phyloP scores from a whole-genome alignment of 371 early-diverging fungal genomes.

The Apophysomyces elegans region DNA sequence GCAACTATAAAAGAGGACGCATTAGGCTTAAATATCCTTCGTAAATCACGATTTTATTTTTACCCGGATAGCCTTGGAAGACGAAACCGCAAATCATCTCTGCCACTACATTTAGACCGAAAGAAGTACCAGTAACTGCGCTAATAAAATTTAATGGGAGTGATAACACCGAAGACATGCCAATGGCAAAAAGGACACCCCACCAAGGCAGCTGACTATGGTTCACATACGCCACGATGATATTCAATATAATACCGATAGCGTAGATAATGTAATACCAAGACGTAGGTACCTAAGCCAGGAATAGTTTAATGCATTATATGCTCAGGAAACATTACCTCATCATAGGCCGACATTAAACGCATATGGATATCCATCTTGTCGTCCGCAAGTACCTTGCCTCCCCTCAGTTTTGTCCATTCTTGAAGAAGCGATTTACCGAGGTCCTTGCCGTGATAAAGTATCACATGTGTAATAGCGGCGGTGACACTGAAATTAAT shows the following conservation, averaged over 20 bases:
- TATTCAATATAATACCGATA: constrained; percentile 61
- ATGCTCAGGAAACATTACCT: constrained; percentile 31
- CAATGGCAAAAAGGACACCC: constrained; percentile 72
- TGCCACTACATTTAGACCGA: constrained; percentile 67
- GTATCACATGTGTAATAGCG: constrained; percentile 49
- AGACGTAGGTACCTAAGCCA: constrained; percentile 69
- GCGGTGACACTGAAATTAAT: constrained; percentile 57
- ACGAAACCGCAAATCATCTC: constrained; percentile 62
- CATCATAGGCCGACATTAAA: constrained; percentile 39
- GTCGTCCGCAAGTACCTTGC: background rate
- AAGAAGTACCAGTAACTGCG: constrained; percentile 45
- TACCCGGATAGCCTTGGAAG: constrained; percentile 44
- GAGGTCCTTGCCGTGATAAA: constrained; percentile 54
- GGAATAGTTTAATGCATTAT: constrained; percentile 12
- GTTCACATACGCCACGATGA: constrained; percentile 62
- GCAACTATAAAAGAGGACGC: background rate
- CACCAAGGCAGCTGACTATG: constrained; percentile 68
- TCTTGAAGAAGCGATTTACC: constrained; percentile 2
- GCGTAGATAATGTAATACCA: constrained; percentile 74
- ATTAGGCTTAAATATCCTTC: background rate
- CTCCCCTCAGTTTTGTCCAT: constrained; percentile 20
- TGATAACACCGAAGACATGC: constrained; percentile 46
- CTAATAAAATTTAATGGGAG: constrained; percentile 43
- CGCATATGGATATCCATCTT: constrained; percentile 34
- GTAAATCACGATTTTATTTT: background rate